Evolutionary conservation across 176 grass and related monocot species (phyloP).

Genomic region (Carex myosuroides): DNA sequence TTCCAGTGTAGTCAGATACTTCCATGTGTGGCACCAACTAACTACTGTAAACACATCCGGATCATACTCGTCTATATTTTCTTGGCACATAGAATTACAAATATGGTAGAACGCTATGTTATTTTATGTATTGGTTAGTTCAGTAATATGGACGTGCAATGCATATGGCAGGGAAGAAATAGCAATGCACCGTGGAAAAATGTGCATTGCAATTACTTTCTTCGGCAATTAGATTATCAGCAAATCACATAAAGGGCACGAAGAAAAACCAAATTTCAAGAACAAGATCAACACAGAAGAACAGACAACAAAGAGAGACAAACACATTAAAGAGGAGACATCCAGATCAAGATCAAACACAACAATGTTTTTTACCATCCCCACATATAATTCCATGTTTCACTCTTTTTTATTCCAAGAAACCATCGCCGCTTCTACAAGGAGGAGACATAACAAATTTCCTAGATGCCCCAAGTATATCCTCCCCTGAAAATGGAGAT

Average conservation of each 20-base stretch:
- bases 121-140: not conserved
- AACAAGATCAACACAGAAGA: conserved; percentile 14
- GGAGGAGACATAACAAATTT: conserved; percentile 20
- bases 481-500: conserved; percentile 23
- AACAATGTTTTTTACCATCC: conserved; percentile 18
- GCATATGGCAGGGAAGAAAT: not conserved
- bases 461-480: conserved; percentile 27
- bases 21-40: not conserved
- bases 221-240: not conserved
- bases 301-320: conserved; percentile 5
- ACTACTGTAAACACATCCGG: not conserved
- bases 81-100: not conserved
- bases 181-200: not conserved
- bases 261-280: not conserved
- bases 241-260: not conserved
- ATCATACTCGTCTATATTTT: not conserved
- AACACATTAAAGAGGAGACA: conserved; percentile 7
- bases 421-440: conserved; percentile 23
- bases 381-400: conserved; percentile 19
- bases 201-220: not conserved
- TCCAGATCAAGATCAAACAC: conserved; percentile 22
- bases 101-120: not conserved
- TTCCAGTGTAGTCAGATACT: not conserved
- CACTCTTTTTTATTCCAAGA: conserved; percentile 24
- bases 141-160: not conserved